Evolutionary conservation across 805 yeast species (phyloP), one percentile per base, ranked within the genome.

Genomic region (Candida quercuum): DNA sequence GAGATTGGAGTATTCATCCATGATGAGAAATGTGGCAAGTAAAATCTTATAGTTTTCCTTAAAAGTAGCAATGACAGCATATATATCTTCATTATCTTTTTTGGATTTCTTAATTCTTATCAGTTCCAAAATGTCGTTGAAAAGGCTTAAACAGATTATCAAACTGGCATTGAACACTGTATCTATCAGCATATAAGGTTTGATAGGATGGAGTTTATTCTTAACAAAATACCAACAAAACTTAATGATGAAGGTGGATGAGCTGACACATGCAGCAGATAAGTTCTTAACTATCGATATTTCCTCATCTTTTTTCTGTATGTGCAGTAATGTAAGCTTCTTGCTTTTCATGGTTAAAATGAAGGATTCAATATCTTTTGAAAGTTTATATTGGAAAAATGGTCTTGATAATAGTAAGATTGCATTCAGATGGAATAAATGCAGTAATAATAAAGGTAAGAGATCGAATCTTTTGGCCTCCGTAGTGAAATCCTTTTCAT

Each of bases 391-490:
- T 45, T 58, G 50, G 39, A 60, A 61, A 35, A 63, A 63, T 14
- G 70, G 68, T n/a, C 60, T 45, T 25, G 64, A 49, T 14, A 66
- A 46, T 24, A 64, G 39, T 33, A 58, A 45, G 15, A 60, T 52
- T 0, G 59, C 61, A 37, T 51, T 52, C 21, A 64, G 43, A 31
- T 64, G 59, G 13, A 55, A 43, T 7, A 64, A 38, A 42, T 66
- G 65, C 9, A 60, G 41, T 9, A 57, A 40, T 28, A 60, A 45
- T 6, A 57, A 29, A 6, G 32, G 44, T 22, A 56, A 22, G 9
- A 25, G 32, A 24, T 33, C 32, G 12, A 15, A 28, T 20, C 29
- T 22, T 15, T 15, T 17, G 12, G 31, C 22, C n/a, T 18, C 20
- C 12, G 17, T 18, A 15, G 34, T 21, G 6, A 5, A 4, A 3